Percentiles rank a stretch among this genome's conserved stretches.
These are phyloP conservation scores for Vitis rotundifolia DNA, from an alignment of 164 flowering plant species.

Conservation along the genomic window DNA sequence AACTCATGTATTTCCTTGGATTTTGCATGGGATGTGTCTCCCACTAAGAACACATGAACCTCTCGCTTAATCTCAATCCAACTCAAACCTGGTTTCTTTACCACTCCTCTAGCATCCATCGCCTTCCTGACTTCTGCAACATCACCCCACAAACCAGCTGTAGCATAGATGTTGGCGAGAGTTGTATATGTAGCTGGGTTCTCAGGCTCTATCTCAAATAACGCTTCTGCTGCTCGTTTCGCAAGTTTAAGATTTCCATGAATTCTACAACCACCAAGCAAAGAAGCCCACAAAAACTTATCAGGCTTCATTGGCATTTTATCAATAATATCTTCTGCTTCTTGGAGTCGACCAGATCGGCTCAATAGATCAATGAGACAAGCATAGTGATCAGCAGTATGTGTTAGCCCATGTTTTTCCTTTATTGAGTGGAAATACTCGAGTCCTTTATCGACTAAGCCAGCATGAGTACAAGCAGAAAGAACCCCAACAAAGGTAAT, in stretches of 20 bases:
- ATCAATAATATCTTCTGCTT: slow-evolving; percentile 33
- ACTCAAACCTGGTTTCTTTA: slow-evolving; percentile 36
- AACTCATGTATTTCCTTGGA: slow-evolving; percentile 25
- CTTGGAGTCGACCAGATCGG: slow-evolving; percentile 36
- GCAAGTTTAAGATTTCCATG: slow-evolving; percentile 37
- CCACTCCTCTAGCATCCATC: slow-evolving; percentile 29
- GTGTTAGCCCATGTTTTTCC: slow-evolving; percentile 23
- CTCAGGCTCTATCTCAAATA: slow-evolving; percentile 39
- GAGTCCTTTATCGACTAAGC: slow-evolving; percentile 40
- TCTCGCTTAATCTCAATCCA: slow-evolving; percentile 35
- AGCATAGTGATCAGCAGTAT: slow-evolving; percentile 40
- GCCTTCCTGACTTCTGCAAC: slow-evolving; percentile 25
- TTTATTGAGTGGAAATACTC: slow-evolving; percentile 31
- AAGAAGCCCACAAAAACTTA: slow-evolving; percentile 38
- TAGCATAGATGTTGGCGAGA: slow-evolving; percentile 37
- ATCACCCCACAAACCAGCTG: slow-evolving; percentile 34
- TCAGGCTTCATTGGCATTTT: slow-evolving; percentile 37
- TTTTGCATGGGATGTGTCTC: slow-evolving; percentile 34
- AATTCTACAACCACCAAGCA: slow-evolving; percentile 48
- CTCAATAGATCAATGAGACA: slow-evolving; percentile 41
- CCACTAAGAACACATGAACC: slow-evolving; percentile 33
- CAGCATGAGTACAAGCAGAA: slow-evolving; percentile 45
- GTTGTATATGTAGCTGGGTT: slow-evolving; percentile 40
- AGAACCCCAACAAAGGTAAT: slow-evolving; percentile 38
- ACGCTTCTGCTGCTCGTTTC: slow-evolving; percentile 28